Percentiles rank a stretch among this genome's conserved stretches.
phyloP scores from a whole-genome alignment of 75 land plant genomes.

The Chamaecyparis obtusa region DNA sequence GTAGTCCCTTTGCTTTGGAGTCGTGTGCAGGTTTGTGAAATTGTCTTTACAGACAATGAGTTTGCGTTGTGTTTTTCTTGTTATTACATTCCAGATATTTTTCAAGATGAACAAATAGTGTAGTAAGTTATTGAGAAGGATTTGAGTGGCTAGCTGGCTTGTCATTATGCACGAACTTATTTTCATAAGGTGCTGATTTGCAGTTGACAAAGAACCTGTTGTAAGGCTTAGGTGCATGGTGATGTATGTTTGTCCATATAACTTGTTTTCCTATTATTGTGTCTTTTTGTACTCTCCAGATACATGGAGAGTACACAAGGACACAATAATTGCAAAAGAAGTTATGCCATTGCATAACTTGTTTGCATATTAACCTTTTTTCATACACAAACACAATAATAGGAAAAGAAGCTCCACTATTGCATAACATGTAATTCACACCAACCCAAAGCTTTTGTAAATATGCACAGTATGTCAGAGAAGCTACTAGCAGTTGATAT shows the following conservation, averaged over 20 bases:
- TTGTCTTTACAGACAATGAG: neutral
- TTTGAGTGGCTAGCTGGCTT: neutral
- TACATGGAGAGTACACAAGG: neutral
- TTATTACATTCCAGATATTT: neutral
- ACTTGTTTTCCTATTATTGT: neutral
- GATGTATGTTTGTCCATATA: neutral
- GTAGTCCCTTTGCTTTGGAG: constrained; percentile 94
- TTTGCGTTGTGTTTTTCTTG: neutral
- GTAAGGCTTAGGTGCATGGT: neutral
- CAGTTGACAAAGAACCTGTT: neutral
- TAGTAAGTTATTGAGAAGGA: neutral
- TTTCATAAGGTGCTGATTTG: neutral
- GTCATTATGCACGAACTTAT: neutral
- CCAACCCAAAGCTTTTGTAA: no score
- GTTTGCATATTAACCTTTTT: no score
- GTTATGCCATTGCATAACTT: no score
- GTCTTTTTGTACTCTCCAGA: neutral
- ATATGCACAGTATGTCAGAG: no score
- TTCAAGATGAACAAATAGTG: neutral
- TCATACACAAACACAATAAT: no score
- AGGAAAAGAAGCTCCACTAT: no score
- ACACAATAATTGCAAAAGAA: no score
- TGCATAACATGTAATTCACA: no score
- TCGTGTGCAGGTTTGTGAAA: constrained; percentile 75
- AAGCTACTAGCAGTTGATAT: no score